Evolutionary conservation across 2,329 filamentous ascomycete species (phyloP).

Genomic region (Fusarium ambrosium): DNA sequence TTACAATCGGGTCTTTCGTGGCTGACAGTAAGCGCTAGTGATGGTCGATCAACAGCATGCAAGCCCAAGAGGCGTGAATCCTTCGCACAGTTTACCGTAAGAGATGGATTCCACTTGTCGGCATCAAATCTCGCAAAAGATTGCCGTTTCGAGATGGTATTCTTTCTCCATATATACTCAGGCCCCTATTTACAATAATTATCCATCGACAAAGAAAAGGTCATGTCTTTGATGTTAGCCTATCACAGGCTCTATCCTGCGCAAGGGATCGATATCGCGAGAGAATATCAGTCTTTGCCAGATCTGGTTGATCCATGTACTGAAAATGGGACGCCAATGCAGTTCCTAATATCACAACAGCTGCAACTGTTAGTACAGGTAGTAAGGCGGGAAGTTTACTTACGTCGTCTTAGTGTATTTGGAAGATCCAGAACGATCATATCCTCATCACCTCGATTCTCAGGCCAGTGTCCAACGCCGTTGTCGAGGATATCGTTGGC

Average conservation of each 20-base stretch:
- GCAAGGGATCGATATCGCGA: conserved; percentile 31
- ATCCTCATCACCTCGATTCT: conserved; percentile 15
- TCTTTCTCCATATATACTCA: not conserved
- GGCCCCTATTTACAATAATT: not conserved
- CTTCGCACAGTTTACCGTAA: not conserved
- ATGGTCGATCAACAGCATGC: not conserved
- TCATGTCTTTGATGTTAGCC: not conserved
- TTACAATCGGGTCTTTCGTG: not conserved
- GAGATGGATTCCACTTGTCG: not conserved
- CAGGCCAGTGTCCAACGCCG: conserved; percentile 5
- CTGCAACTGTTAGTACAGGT: not conserved
- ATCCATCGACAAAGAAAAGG: not conserved
- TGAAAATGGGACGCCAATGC: conserved; percentile 36
- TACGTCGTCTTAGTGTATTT: conserved; percentile 27
- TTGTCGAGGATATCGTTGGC: conserved; percentile 33
- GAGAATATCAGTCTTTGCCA: conserved; percentile 26
- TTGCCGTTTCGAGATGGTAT: not conserved
- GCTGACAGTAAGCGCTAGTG: not conserved
- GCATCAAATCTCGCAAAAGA: not conserved
- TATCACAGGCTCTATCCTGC: conserved; percentile 22
- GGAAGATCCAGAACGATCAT: conserved; percentile 21
- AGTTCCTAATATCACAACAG: conserved; percentile 29
- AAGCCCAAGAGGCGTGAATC: not conserved
- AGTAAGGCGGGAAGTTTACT: not conserved
- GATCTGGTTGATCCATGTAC: conserved; percentile 22